Evolutionary conservation across 345 rosid genomes (phyloP).

Genomic region (Erodium maritimum): DNA sequence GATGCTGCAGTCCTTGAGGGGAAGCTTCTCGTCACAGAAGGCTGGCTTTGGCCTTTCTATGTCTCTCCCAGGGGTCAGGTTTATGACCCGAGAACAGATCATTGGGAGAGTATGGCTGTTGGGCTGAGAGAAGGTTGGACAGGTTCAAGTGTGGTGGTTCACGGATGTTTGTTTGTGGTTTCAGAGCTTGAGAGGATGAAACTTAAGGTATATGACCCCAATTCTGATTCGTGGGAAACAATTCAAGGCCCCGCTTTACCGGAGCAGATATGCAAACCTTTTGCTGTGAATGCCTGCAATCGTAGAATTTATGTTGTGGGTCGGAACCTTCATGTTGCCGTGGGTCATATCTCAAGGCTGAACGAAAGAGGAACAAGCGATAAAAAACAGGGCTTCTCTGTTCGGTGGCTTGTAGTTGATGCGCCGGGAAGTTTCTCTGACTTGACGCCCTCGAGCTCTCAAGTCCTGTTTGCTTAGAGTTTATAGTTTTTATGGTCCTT

Average conservation of each 20-base stretch:
- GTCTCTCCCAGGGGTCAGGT: slow-evolving; percentile 81
- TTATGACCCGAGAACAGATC: slow-evolving; percentile 52
- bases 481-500: too few species aligned
- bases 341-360: slow-evolving; percentile 42
- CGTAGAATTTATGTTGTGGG: slow-evolving; percentile 68
- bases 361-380: slow-evolving; percentile 15
- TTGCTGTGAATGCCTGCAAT: slow-evolving; percentile 49
- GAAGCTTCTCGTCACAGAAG: slow-evolving; percentile 74
- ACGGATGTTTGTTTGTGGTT: slow-evolving; percentile 65
- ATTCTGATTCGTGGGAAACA: slow-evolving; percentile 61
- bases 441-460: slow-evolving; percentile 71
- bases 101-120: slow-evolving; percentile 66
- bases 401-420: slow-evolving; percentile 54
- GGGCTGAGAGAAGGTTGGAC: slow-evolving; percentile 92
- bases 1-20: slow-evolving; percentile 74
- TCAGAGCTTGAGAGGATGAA: slow-evolving; percentile 85
- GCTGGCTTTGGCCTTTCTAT: slow-evolving; percentile 89
- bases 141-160: slow-evolving; percentile 69
- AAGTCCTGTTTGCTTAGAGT: slow-evolving; percentile 58
- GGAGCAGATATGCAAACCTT: slow-evolving; percentile 75
- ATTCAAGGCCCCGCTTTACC: slow-evolving; percentile 68
- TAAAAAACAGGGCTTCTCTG: slow-evolving; percentile 36
- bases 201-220: slow-evolving; percentile 61
- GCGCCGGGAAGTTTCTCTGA: slow-evolving; percentile 48
- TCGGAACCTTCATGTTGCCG: slow-evolving; percentile 54